These are phyloP conservation scores for Agrostemma githago DNA, from an alignment of 148 eudicot species.

Conservation along the genomic window DNA sequence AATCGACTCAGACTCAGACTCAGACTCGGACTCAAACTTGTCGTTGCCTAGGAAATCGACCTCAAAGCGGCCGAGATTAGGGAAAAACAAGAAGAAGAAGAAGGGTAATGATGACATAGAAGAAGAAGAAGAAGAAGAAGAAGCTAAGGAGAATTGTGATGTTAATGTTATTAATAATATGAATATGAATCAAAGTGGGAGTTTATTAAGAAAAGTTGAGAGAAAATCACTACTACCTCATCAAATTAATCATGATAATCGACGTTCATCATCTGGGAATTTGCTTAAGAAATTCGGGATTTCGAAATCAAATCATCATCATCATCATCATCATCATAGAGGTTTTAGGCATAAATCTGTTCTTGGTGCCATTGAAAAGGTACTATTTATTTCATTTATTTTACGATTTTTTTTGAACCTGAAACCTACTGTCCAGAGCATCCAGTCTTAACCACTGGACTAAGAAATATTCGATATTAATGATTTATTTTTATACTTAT, in stretches of 20 bases:
- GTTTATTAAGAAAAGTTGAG: conserved; percentile 27
- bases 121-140: conserved; percentile 3
- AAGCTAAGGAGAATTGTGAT: not conserved
- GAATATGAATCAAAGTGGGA: conserved; percentile 9
- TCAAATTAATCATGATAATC: conserved; percentile 13
- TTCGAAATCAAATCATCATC: conserved; percentile 28
- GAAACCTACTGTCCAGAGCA: too few relatives aligned
- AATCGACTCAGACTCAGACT: conserved; percentile 35
- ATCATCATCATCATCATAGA: conserved; percentile 3
- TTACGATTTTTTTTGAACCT: not conserved
- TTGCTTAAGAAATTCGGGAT: conserved; percentile 39
- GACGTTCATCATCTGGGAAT: conserved; percentile 8
- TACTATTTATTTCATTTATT: conserved; percentile 2
- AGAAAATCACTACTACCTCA: conserved; percentile 47
- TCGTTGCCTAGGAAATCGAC: conserved; percentile 24
- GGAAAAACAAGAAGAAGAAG: conserved; percentile 1
- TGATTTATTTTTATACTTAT: too few relatives aligned
- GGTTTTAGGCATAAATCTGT: conserved; percentile 43
- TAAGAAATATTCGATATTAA: too few relatives aligned
- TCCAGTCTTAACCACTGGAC: too few relatives aligned
- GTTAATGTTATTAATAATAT: not conserved
- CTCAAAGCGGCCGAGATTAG: conserved; percentile 30
- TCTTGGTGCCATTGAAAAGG: conserved; percentile 62
- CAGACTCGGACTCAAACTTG: conserved; percentile 33
- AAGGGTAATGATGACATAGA: not conserved